A percentile compares a stretch with the other conserved stretches of the same genome.
These are phyloP conservation scores for Tolypocladium amazonense DNA, from an alignment of 2,329 filamentous ascomycete species.

Conservation along the genomic window DNA sequence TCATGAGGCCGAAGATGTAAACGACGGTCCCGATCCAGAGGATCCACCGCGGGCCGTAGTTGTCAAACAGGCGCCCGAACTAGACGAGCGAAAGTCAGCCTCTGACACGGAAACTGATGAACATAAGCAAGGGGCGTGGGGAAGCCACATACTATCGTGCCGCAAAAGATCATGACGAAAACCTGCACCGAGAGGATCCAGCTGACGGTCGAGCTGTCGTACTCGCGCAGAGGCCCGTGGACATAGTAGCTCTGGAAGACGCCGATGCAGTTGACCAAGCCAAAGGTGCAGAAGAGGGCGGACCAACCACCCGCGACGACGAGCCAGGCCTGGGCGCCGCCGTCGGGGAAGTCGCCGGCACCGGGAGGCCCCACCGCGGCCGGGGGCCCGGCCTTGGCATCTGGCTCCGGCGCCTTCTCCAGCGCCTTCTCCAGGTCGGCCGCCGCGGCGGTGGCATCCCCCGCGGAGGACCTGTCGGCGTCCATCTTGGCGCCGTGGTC, in stretches of 20 bases:
- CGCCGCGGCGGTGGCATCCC: conserved; percentile 1
- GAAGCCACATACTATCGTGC: conserved; percentile 26
- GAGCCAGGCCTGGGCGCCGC: conserved; percentile 46
- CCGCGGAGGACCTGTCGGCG: not conserved
- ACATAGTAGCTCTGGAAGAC: conserved; percentile 52
- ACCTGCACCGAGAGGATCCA: conserved; percentile 50
- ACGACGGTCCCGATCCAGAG: conserved; percentile 41
- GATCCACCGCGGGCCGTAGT: conserved; percentile 49
- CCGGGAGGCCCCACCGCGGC: not conserved
- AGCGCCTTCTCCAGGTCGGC: not conserved
- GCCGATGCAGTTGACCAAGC: conserved; percentile 34
- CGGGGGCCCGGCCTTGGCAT: not conserved
- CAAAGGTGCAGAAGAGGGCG: conserved; percentile 32
- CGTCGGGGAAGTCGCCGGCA: conserved; percentile 47
- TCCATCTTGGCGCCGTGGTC: not conserved
- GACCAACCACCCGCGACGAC: conserved; percentile 39
- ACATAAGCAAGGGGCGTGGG: conserved; percentile 8
- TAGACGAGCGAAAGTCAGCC: conserved; percentile 1
- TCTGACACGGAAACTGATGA: not conserved
- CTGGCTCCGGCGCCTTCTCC: not conserved
- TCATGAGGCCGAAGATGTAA: conserved; percentile 55
- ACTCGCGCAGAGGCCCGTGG: conserved; percentile 31
- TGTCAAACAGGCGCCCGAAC: conserved; percentile 54
- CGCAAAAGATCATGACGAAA: conserved; percentile 38
- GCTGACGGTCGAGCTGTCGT: conserved; percentile 40